These are phyloP conservation scores for Escovopsis sp. DNA, from an alignment of 2,329 filamentous ascomycete genomes.

Conservation along the genomic window DNA sequence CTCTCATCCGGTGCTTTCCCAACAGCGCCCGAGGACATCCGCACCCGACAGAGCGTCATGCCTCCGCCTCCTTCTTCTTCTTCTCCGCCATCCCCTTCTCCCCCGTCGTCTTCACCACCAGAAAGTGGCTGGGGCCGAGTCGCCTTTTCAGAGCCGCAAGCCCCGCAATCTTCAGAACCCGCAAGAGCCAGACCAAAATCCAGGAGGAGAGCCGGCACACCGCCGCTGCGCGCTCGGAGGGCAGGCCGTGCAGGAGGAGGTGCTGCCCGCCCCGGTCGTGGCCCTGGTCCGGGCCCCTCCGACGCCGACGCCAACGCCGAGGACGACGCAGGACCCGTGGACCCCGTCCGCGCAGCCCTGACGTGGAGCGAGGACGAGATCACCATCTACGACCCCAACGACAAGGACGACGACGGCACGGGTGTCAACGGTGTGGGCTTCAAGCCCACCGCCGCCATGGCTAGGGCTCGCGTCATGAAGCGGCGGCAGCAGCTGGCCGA, in stretches of 20 bases:
- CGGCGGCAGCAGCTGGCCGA: constrained; percentile 46
- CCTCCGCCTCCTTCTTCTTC: too few species aligned
- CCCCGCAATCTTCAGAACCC: too few species aligned
- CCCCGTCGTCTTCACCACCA: too few species aligned
- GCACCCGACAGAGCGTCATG: too few species aligned
- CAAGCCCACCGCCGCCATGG: constrained; percentile 45
- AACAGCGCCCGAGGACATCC: neutral
- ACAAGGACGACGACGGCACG: constrained; percentile 50
- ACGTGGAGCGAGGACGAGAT: constrained; percentile 57
- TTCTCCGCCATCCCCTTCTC: too few species aligned
- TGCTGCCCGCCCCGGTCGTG: too few species aligned
- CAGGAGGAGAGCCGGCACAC: constrained; percentile 22
- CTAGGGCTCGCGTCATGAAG: constrained; percentile 39
- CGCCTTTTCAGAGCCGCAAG: too few species aligned
- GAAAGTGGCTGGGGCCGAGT: too few species aligned
- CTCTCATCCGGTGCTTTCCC: too few species aligned
- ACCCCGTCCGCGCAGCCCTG: constrained; percentile 41
- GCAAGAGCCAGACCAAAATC: too few species aligned
- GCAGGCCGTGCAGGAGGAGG: constrained; percentile 2
- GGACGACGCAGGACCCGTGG: constrained; percentile 25
- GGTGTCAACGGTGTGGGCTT: constrained; percentile 56
- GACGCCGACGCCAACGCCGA: constrained; percentile 12
- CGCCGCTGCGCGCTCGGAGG: constrained; percentile 19
- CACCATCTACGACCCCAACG: constrained; percentile 47
- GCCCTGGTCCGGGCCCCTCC: too few species aligned